Evolutionary conservation across 2,329 filamentous ascomycete species (phyloP).

Genomic region (Beauveria caledonica): DNA sequence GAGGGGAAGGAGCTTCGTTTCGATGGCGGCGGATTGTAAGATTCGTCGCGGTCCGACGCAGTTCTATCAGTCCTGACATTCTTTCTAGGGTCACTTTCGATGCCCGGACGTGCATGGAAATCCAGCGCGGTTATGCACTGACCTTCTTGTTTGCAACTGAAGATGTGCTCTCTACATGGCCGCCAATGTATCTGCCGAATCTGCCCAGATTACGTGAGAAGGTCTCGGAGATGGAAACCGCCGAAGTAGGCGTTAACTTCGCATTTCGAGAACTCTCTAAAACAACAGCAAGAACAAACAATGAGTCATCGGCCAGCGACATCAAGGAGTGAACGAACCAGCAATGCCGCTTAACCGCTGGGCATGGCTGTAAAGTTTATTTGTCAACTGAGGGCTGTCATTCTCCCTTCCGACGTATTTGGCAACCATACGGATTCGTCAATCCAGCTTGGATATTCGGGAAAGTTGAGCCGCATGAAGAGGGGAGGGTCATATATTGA

Average conservation of each 20-base stretch:
- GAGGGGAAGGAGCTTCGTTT: neutral
- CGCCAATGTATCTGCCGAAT: neutral
- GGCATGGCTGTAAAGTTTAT: neutral
- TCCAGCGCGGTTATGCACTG: neutral
- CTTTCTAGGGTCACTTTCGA: neutral
- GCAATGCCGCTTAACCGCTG: neutral
- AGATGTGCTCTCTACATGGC: neutral
- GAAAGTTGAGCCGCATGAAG: neutral
- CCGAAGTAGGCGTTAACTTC: neutral
- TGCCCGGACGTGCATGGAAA: neutral
- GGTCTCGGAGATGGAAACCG: neutral
- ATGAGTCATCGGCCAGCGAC: neutral
- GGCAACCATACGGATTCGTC: neutral
- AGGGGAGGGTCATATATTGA: neutral
- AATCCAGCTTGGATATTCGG: neutral
- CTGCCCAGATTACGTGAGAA: neutral
- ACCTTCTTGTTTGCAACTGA: neutral
- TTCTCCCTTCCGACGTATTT: neutral
- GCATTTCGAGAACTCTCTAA: neutral
- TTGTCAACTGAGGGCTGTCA: neutral
- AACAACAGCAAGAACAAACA: neutral
- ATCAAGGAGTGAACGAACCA: neutral
- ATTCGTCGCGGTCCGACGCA: neutral
- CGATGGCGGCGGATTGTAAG: neutral
- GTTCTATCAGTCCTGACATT: neutral